Base-by-base conservation (phyloP, 2,329 filamentous ascomycete species). In the Onygenales sp. region DNA sequence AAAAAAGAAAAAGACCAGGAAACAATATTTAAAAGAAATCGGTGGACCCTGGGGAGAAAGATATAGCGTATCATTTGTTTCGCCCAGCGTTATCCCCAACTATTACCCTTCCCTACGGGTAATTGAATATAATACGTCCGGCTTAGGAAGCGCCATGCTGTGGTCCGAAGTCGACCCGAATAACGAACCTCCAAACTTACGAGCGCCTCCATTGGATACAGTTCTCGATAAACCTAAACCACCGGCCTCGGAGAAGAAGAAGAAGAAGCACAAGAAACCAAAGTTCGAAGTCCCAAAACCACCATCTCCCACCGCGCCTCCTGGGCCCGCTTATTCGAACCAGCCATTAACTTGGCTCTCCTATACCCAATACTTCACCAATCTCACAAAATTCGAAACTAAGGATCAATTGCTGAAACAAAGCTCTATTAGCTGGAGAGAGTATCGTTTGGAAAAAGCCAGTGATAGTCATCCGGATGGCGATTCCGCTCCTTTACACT, bases 301-400 rank as follows among this genome's bases (percentile, higher is more conserved):
- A 1, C 93, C 93, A 2, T 81, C 87, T 0, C 83, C 85, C 61
- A 79, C 80, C 2, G 72, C 85, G 6, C 82, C 82, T 5, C 92
- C 92, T 0, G 93, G 93, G 0, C 93, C 93, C 0, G 93, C 88
- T 6, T 97, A 98, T 70, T 89, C 85, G 17, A 83, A 86, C 6
- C 93, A 98, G 66, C 76, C 88, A 0, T 75, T 97, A 39, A 87
- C 88, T 0, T 76, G 91, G 57, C 77, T 86, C 2, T 83, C 88
- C 4, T 96, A 89, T 68, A 89, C 83, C 3, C 93, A 98, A 63
- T 96, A 94, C 69, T 96, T 83, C 68, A 90, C 92, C 56, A 98
- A 98, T 67, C 74, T 98, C n/a, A 97, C 92, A 0, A 74, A 82
- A 54, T 85, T 95, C 70, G 94, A 97, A 71, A 87, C 90, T 61